Evolutionary conservation across 257 asterid species (phyloP), one percentile per base, ranked within the genome.

Genomic region (Gardenia jasminoides): DNA sequence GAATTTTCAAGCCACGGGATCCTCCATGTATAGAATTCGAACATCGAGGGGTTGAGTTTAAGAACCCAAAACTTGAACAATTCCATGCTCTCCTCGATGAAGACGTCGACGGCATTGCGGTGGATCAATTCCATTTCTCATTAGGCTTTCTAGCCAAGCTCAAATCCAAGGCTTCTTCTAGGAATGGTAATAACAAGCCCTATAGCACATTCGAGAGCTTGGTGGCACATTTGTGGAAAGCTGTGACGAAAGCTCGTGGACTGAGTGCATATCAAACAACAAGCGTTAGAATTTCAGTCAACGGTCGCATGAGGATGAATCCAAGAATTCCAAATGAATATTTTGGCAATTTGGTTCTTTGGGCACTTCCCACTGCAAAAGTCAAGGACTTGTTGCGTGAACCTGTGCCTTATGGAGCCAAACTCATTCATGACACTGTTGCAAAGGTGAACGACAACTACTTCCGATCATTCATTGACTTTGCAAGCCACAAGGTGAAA

Each of bases 201-300:
- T 90, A 76, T 11, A 94, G 91, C 88, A 94, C 98, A 0, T 91
- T 94, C 7, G 96, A 94, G 79, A 89, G 96, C 86, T 88, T 94
- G 0, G 83, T 92, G 48, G 98, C 97, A 30, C 97, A 94, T 87
- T 86, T 92, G 1, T 92, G 98, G 98, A 82, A 91, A 72, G 85
- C 87, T 50, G 84, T 91, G 66, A 94, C 97, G 5, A 91, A 79
- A 72, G 94, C 98, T 0, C 95, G 98, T 2, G 86, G 90, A 64
- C 84, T 91, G 56, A 83, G 82, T 20, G 87, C 81, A 0, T 69
- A 30, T 1, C 96, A 90, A 84, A 88, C 91, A 3, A 94, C 94
- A 0, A 90, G 90, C 67, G 86, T 92, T 0, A 84, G 87, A 81
- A 87, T 94, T 0, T 88, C 97, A 0, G 97, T 94, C 2, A 92